Percentiles rank a stretch among this genome's conserved stretches.
Evolutionary conservation across 495 filamentous ascomycete genomes (phyloP).

Genomic region (Massariosphaeria phaeospora): DNA sequence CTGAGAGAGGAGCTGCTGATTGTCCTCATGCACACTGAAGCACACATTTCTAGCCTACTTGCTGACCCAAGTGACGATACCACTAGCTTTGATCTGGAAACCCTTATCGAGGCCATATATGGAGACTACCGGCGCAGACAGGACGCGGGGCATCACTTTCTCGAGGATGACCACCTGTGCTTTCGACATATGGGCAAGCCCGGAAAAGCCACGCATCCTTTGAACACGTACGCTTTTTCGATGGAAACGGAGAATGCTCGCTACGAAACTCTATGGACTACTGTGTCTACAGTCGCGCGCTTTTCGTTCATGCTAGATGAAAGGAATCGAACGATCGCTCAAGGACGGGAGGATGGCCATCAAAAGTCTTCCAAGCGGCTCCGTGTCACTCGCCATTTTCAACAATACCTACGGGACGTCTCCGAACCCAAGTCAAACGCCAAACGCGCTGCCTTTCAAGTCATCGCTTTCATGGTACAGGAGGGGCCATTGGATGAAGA

Average conservation of each 20-base stretch:
- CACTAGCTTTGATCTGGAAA: conserved; percentile 35
- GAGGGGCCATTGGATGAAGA: conserved; percentile 44
- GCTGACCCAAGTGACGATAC: conserved; percentile 26
- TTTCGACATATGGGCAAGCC: conserved; percentile 20
- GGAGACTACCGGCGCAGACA: conserved; percentile 67
- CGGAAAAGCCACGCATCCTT: conserved; percentile 7
- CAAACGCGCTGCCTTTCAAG: conserved; percentile 57
- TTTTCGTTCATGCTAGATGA: conserved; percentile 27
- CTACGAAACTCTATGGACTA: conserved; percentile 29
- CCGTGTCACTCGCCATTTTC: conserved; percentile 46
- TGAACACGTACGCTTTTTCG: conserved; percentile 26
- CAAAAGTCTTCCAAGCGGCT: conserved; percentile 54
- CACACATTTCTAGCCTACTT: conserved; percentile 51
- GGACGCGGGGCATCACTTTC: conserved; percentile 65
- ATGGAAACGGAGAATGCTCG: conserved; percentile 11
- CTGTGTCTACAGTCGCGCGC: conserved; percentile 20
- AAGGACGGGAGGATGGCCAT: conserved; percentile 19
- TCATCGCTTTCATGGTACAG: conserved; percentile 66
- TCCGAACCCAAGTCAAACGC: conserved; percentile 39
- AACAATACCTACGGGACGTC: conserved; percentile 48
- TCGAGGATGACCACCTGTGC: conserved; percentile 52
- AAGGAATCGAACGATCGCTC: conserved; percentile 11
- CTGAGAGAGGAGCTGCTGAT: conserved; percentile 68
- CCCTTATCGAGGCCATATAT: conserved; percentile 47
- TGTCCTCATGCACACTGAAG: conserved; percentile 61